These are phyloP conservation scores for Malbranchea zuffiana DNA, from an alignment of 2,329 filamentous ascomycete species.

Conservation along the genomic window DNA sequence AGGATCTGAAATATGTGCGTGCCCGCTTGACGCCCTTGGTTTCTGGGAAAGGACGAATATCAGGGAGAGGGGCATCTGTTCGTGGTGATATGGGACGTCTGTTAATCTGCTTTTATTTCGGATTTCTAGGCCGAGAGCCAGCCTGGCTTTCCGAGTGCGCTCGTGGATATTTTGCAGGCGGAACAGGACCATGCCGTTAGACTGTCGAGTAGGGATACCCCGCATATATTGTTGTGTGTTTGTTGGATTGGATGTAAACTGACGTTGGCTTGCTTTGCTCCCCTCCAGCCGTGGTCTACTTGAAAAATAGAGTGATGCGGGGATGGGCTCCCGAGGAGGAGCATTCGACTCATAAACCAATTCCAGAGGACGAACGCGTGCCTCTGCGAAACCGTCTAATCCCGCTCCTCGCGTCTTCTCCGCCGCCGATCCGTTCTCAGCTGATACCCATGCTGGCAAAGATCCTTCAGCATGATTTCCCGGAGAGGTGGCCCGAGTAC, in stretches of 20 bases:
- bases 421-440: conserved; percentile 75
- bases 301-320: conserved; percentile 93
- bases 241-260: conserved; percentile 8
- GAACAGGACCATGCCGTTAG: conserved; percentile 79
- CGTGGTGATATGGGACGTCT: neutral
- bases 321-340: conserved; percentile 77
- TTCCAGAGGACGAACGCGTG: conserved; percentile 80
- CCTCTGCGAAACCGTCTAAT: conserved; percentile 80
- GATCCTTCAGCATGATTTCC: conserved; percentile 92
- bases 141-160: conserved; percentile 77
- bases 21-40: too few species aligned
- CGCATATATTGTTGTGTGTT: conserved; percentile 11
- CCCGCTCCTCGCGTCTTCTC: conserved; percentile 72
- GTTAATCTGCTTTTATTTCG: neutral
- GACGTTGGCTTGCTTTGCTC: conserved; percentile 3
- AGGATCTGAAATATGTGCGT: conserved; percentile 54
- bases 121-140: conserved; percentile 67
- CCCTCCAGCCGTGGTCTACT: conserved; percentile 74
- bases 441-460: conserved; percentile 90
- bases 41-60: too few species aligned
- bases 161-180: conserved; percentile 78
- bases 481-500: conserved; percentile 85
- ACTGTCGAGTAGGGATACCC: conserved; percentile 59
- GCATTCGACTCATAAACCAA: conserved; percentile 58
- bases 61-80: neutral